Conservation (phyloP, 331 rosid genomes). For the Malus hybrid region DNA sequence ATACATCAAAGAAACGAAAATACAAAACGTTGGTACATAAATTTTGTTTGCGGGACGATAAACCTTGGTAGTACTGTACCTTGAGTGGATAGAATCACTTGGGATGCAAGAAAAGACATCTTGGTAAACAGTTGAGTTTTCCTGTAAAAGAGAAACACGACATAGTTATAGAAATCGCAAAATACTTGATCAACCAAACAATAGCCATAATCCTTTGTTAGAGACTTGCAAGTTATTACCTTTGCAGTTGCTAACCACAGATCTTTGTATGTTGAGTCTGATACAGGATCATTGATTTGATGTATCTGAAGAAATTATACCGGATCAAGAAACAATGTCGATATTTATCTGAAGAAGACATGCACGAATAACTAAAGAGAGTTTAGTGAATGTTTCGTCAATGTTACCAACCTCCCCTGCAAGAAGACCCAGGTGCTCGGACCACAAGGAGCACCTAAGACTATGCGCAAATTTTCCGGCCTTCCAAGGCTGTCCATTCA, state of each 20-base stretch:
- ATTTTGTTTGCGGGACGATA: too few species aligned
- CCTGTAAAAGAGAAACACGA: conserved; percentile 20
- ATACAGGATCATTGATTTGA: conserved; percentile 43
- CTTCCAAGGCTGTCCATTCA: conserved; percentile 42
- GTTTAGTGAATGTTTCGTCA: background rate
- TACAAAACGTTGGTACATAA: background rate
- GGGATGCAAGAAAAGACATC: conserved; percentile 44
- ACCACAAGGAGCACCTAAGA: conserved; percentile 43
- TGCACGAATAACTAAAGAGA: background rate
- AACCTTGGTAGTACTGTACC: conserved; percentile 12
- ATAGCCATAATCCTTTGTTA: background rate
- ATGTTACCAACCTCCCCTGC: conserved; percentile 31
- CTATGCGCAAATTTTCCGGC: conserved; percentile 39
- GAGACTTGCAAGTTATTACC: conserved; percentile 6
- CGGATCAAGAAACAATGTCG: background rate
- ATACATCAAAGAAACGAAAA: background rate
- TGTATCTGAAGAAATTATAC: conserved; percentile 20
- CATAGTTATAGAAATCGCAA: background rate
- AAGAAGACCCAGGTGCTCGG: conserved; percentile 46
- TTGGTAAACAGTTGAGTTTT: conserved; percentile 32
- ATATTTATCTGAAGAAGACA: too few species aligned
- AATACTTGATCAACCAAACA: background rate
- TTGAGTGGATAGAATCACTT: conserved; percentile 29
- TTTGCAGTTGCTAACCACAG: conserved; percentile 44
- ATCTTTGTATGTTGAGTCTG: conserved; percentile 37